Evolutionary conservation across 805 yeast species (phyloP), one percentile per base, ranked within the genome.

Genomic region (Candida nitratophila): DNA sequence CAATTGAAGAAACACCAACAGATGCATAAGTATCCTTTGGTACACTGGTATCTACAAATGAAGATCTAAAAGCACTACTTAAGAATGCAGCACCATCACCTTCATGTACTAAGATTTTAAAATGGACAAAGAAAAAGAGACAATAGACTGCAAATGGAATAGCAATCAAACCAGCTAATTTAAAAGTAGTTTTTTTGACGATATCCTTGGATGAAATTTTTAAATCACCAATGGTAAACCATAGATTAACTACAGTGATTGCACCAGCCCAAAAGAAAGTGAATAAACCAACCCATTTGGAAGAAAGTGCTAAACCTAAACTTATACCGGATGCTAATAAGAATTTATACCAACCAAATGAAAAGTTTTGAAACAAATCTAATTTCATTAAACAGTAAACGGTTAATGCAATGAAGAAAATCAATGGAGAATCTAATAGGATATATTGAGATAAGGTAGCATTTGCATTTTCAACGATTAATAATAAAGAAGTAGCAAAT

Each of bases 221-320:
- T 55, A 86, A 69, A 66, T 86, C 93, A 58, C 93, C 93, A 54
- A 83, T 59, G 46, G 78, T 60, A 51, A 83, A 74, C 90, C 90
- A 83, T 50, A 86, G 55, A 54, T 81, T 83, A 60, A 74, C 68
- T 16, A 74, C 59, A 56, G 84, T 82, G 46, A 74, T 60, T 2
- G 72, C 42, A 42, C 93, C 95, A 47, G 80, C 74, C 91, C 91
- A 86, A 3, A 83, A 83, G 45, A 86, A 59, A 17, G 95, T 86
- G 66, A 85, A 85, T 34, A 85, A 65, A 49, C 95, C 95, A 39
- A 85, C 93, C 93, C 93, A 85, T 63, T 86, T 86, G 29, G 90
- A 78, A 21, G 85, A 76, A 19, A 80, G 65, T 4, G 93, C 84
- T 46, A 84, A 68, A 43, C 93, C 95, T 46, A 85, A 65, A n/a